A percentile compares a stretch with the other conserved stretches of the same genome.
Conservation (phyloP, 2,329 filamentous ascomycete genomes). For the Cercospora sojina region DNA sequence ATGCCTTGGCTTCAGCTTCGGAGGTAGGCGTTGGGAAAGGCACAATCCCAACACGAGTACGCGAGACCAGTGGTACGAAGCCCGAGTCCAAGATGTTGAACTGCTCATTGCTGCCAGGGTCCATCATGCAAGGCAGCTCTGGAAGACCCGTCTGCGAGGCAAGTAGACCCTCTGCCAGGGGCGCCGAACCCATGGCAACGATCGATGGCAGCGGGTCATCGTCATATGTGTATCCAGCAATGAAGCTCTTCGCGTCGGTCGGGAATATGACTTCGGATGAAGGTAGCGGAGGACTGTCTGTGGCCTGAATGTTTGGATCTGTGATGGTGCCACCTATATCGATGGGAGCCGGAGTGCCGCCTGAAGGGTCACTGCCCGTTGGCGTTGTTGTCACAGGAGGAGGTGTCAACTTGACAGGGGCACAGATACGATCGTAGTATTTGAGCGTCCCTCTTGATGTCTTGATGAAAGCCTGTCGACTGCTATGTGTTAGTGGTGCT, state of each 20-base stretch:
- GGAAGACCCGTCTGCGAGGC: background rate
- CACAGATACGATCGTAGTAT: background rate
- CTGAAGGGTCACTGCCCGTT: background rate
- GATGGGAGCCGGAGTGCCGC: background rate
- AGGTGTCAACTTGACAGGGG: background rate
- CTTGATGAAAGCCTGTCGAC: background rate
- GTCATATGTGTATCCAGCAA: background rate
- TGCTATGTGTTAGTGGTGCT: background rate
- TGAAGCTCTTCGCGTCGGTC: conserved; percentile 2
- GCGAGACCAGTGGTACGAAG: conserved; percentile 9
- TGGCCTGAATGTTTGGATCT: background rate
- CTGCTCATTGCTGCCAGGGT: background rate
- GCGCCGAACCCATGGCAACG: conserved; percentile 7
- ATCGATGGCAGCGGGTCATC: conserved; percentile 7
- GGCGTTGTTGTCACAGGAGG: too few species aligned
- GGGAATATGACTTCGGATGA: background rate
- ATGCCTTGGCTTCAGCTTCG: conserved; percentile 12
- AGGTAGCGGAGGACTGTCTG: background rate
- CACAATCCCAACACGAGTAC: background rate
- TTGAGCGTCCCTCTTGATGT: background rate
- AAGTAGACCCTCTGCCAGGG: background rate
- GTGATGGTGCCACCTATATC: background rate
- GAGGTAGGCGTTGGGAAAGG: conserved; percentile 12
- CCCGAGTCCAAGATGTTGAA: conserved; percentile 6
- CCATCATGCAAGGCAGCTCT: background rate